Evolutionary conservation across 768 basidiomycete species (phyloP), one percentile per base, ranked within the genome.

Genomic region (Amanita brunnescens): DNA sequence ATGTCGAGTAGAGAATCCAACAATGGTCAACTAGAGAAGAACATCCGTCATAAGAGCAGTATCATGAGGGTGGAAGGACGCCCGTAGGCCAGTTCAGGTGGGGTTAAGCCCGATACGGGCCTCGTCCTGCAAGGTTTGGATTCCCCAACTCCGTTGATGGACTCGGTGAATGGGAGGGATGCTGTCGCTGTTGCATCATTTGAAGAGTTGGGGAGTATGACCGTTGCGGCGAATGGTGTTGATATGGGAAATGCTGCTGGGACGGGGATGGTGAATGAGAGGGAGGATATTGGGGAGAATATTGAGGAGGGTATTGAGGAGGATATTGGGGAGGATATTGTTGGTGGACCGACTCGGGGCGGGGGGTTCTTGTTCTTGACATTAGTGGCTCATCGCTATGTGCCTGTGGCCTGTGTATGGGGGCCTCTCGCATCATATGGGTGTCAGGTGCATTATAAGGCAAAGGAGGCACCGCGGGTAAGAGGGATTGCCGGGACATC

Each of bases 321-420:
- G 6, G 38, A 38, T 42, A 57, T 45, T 62, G 61, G 24, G 55
- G 53, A 3, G 58, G 38, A 39, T 49, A 47, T 10, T 54, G 54
- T 20, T 55, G 55, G 29, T 53, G 46, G 35, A 54, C 55, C 16
- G 54, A 58, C 42, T 52, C 53, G 39, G 57, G 42, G 20, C 57
- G 56, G 0, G 59, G 38, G n/a, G 20, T 37, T 35, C 35, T 53
- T 18, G 20, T 37, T 35, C 35, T 53, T 18, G 45, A 34, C 33
- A 41, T 33, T 47, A 37, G 21, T 1, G 24, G 44, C 1, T 47
- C 37, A 13, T 40, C 64, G 32, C 70, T 69, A 48, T 60, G 67
- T 38, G 70, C 69, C 62, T 71, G 74, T 5, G 82, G 83, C 51
- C 86, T 73, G 59, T 87, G 83, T 1, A 80, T 61, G 1, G 85